Evolutionary conservation across 768 basidiomycete species (phyloP).

Genomic region (Lactarius pseudohatsudake): DNA sequence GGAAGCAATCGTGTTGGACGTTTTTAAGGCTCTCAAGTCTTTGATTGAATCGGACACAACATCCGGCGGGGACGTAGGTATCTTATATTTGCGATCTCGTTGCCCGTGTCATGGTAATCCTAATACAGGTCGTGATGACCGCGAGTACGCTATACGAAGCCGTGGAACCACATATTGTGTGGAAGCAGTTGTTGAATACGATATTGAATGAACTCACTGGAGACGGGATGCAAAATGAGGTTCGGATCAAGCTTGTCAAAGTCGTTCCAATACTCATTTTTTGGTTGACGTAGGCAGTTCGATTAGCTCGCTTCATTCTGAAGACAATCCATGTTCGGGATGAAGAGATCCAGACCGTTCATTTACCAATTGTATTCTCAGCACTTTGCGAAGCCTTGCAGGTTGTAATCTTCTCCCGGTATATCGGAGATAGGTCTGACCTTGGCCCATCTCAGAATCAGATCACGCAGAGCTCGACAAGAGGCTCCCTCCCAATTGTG

Average conservation of each 20-base stretch:
- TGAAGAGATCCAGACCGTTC: slow-evolving; percentile 79
- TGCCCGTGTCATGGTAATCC: slow-evolving; percentile 1
- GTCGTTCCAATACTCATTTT: slow-evolving; percentile 9
- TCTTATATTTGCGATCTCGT: background rate
- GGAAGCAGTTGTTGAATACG: slow-evolving; percentile 68
- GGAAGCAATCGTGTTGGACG: slow-evolving; percentile 73
- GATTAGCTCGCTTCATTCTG: slow-evolving; percentile 71
- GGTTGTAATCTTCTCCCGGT: slow-evolving; percentile 43
- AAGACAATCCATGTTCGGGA: slow-evolving; percentile 75
- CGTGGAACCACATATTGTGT: slow-evolving; percentile 85
- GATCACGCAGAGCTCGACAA: slow-evolving; percentile 3
- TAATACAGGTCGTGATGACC: slow-evolving; percentile 66
- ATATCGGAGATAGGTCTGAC: background rate
- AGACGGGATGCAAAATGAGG: slow-evolving; percentile 48
- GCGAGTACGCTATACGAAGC: slow-evolving; percentile 89
- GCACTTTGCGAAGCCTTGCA: slow-evolving; percentile 62
- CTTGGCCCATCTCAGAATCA: slow-evolving; percentile 7
- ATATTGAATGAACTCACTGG: slow-evolving; percentile 56
- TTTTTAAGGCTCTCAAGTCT: slow-evolving; percentile 68
- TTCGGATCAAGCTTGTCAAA: slow-evolving; percentile 33
- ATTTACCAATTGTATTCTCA: slow-evolving; percentile 77
- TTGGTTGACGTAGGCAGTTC: slow-evolving; percentile 50
- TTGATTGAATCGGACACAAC: slow-evolving; percentile 54
- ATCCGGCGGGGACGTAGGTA: slow-evolving; percentile 58
- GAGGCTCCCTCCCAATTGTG: slow-evolving; percentile 11